These are phyloP conservation scores for Pythium coloratum DNA, from an alignment of 352 stramenopile genomes.

Conservation along the genomic window DNA sequence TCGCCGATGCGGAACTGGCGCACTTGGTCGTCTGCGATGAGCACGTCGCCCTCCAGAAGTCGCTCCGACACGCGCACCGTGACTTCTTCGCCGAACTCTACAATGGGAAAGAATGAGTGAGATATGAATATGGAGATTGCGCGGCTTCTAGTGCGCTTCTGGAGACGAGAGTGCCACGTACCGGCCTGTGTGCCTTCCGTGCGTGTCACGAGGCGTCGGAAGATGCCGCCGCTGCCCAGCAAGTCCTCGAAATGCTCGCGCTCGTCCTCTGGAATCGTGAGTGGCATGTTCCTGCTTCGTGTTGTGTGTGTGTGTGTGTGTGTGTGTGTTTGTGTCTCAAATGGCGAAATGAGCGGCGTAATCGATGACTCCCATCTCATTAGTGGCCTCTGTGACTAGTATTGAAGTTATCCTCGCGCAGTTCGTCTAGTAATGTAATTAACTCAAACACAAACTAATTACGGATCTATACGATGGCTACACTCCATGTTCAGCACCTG, in stretches of 20 bases:
- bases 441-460: background rate
- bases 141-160: background rate
- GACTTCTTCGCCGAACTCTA: slow-evolving; percentile 84
- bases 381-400: background rate
- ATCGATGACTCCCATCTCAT: background rate
- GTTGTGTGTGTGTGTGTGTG: no score
- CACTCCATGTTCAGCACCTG: no score
- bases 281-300: slow-evolving; percentile 13
- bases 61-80: slow-evolving; percentile 66
- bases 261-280: slow-evolving; percentile 38
- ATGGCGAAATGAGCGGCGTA: background rate
- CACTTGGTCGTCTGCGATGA: slow-evolving; percentile 46
- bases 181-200: slow-evolving; percentile 68
- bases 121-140: background rate
- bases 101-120: background rate
- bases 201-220: slow-evolving; percentile 56
- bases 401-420: background rate
- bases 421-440: background rate
- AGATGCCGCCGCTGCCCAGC: slow-evolving; percentile 77
- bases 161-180: slow-evolving; percentile 20
- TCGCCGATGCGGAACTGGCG: slow-evolving; percentile 82
- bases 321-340: background rate
- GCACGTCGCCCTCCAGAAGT: slow-evolving; percentile 43
- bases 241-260: slow-evolving; percentile 72
- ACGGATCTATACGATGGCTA: background rate